phyloP scores from a whole-genome alignment of 129 eudicot genomes.

The Saussurea involucrata region DNA sequence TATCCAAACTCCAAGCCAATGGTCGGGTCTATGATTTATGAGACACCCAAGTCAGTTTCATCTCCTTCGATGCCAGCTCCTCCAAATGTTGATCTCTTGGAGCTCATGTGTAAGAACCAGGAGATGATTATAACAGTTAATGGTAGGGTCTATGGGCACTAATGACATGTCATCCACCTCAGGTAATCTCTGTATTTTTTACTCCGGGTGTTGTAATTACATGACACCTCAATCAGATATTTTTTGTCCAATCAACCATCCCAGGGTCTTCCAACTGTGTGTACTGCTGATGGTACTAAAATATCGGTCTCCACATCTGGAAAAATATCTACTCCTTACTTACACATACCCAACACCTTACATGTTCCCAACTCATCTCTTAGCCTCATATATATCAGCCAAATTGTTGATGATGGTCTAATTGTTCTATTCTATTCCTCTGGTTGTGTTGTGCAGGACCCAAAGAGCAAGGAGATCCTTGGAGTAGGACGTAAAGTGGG shows the following conservation, averaged over 20 bases:
- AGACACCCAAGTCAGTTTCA: not conserved
- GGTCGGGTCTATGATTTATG: not conserved
- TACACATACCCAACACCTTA: no score
- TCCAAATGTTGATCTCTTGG: not conserved
- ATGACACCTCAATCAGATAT: not conserved
- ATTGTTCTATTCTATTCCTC: not conserved
- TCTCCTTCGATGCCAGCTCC: not conserved
- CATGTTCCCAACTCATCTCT: no score
- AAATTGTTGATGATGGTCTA: not conserved
- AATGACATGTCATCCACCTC: no score
- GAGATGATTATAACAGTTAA: not conserved
- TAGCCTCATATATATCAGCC: no score
- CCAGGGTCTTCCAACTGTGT: not conserved
- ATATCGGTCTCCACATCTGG: not conserved
- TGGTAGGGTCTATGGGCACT: not conserved
- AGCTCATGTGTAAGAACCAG: not conserved
- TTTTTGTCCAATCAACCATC: not conserved
- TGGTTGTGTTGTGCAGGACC: not conserved
- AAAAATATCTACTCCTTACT: not conserved
- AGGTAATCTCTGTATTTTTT: not conserved
- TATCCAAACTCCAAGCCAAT: not conserved
- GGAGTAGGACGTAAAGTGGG: slow-evolving; percentile 18
- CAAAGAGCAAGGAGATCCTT: slow-evolving; percentile 4
- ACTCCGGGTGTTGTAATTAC: slow-evolving; percentile 9
- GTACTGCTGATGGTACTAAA: not conserved